These are phyloP conservation scores for Leccinum uliginosum DNA, from an alignment of 768 basidiomycete genomes.

Conservation along the genomic window DNA sequence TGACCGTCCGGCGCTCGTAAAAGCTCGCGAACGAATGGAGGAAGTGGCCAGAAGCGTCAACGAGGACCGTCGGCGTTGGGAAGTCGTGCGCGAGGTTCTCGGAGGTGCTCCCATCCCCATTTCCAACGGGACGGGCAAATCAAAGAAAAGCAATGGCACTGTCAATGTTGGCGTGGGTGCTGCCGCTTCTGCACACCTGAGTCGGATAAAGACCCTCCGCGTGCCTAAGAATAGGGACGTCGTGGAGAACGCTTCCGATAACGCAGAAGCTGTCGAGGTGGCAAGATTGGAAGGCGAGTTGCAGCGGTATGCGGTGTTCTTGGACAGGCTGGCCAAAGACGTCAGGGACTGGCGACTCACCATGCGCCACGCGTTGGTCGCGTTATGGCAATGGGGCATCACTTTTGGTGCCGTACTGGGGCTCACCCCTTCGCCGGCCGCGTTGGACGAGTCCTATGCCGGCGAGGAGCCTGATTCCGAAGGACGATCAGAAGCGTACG, in stretches of 20 bases:
- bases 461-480: constrained; percentile 20
- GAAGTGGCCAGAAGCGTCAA: constrained; percentile 74
- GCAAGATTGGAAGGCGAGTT: constrained; percentile 53
- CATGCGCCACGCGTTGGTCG: constrained; percentile 45
- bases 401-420: constrained; percentile 68
- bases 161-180: constrained; percentile 43
- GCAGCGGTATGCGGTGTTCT: constrained; percentile 51
- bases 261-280: constrained; percentile 47
- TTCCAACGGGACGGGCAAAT: constrained; percentile 37
- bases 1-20: constrained; percentile 45
- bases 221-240: constrained; percentile 31
- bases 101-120: constrained; percentile 34
- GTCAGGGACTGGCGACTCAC: constrained; percentile 60
- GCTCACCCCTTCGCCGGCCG: constrained; percentile 38
- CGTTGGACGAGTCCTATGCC: constrained; percentile 6
- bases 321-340: constrained; percentile 57
- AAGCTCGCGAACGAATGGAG: constrained; percentile 48
- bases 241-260: constrained; percentile 27
- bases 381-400: constrained; percentile 57
- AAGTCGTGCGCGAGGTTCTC: constrained; percentile 76
- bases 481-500: constrained; percentile 55
- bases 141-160: constrained; percentile 35
- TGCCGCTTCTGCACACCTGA: constrained; percentile 52
- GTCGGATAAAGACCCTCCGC: constrained; percentile 55
- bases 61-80: constrained; percentile 68